Percentiles rank a stretch among this genome's conserved stretches.
Evolutionary conservation across 192 early-diverging fungal species (phyloP).

Genomic region (Gonapodya prolifera): DNA sequence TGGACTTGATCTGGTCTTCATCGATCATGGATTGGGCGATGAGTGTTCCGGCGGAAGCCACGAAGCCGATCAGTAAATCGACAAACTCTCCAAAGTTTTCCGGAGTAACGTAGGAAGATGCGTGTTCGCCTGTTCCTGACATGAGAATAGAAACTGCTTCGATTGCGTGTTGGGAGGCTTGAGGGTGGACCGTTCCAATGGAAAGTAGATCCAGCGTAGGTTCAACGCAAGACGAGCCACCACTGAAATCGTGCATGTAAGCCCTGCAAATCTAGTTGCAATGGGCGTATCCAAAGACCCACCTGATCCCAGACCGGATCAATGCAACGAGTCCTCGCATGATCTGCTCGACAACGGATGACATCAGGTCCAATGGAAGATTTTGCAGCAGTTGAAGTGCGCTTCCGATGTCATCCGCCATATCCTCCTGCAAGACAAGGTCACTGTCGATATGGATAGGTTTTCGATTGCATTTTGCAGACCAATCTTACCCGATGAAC

Average conservation of each 20-base stretch:
- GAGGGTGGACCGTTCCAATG: slow-evolving; percentile 38
- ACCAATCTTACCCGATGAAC: slow-evolving; percentile 42
- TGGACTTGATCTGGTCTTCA: slow-evolving; percentile 7
- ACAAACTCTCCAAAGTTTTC: slow-evolving; percentile 67
- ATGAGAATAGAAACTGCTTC: slow-evolving; percentile 47
- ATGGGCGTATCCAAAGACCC: slow-evolving; percentile 19
- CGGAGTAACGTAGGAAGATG: slow-evolving; percentile 26
- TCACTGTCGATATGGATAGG: slow-evolving; percentile 24
- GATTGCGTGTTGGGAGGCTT: slow-evolving; percentile 48
- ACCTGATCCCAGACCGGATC: slow-evolving; percentile 37
- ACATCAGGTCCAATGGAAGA: slow-evolving; percentile 44
- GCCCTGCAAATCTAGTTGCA: background rate
- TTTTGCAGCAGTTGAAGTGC: slow-evolving; percentile 33
- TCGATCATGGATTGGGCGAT: background rate
- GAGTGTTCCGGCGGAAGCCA: slow-evolving; percentile 27
- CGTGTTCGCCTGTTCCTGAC: slow-evolving; percentile 19
- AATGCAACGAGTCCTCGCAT: slow-evolving; percentile 61
- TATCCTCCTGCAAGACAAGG: slow-evolving; percentile 15
- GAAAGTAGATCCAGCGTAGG: slow-evolving; percentile 38
- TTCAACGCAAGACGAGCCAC: slow-evolving; percentile 28
- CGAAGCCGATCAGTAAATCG: slow-evolving; percentile 51
- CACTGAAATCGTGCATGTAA: background rate
- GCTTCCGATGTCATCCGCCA: slow-evolving; percentile 18
- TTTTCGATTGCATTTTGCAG: slow-evolving; percentile 29
- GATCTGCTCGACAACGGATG: slow-evolving; percentile 58